Conservation (phyloP, 192 early-diverging fungal species). For the Podila epigama region DNA sequence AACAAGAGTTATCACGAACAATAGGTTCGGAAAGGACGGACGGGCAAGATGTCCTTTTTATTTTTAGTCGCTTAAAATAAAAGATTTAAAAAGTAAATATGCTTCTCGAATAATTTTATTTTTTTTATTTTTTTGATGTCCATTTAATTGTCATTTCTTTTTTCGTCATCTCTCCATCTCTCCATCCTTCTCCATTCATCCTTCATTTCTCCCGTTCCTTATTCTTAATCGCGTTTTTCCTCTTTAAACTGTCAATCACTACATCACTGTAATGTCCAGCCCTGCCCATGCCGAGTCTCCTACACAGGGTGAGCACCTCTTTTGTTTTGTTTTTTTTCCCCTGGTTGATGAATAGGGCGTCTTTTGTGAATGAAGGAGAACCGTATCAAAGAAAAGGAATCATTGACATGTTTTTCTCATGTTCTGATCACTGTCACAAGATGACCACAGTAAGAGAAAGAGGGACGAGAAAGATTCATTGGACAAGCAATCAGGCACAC, state of each 20-base stretch:
- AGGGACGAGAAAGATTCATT: constrained; percentile 25
- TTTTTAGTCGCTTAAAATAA: no score
- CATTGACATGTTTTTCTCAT: not conserved
- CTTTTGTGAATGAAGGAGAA: no score
- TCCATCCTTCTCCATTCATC: not conserved
- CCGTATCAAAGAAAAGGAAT: no score
- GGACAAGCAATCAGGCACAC: constrained; percentile 17
- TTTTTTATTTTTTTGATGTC: not conserved
- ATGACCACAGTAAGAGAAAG: constrained; percentile 44
- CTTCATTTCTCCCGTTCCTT: not conserved
- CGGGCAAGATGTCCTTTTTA: no score
- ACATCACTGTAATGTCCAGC: not conserved
- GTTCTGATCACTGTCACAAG: constrained; percentile 6
- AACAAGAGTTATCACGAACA: no score
- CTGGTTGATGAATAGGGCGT: no score
- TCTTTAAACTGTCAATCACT: not conserved
- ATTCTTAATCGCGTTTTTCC: not conserved
- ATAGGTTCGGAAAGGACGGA: no score
- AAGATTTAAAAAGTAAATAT: not conserved
- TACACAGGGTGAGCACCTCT: not conserved
- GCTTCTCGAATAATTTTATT: not conserved
- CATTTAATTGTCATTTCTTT: not conserved
- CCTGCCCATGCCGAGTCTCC: not conserved
- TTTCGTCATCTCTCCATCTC: not conserved
- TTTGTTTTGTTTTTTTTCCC: not conserved